phyloP scores from a whole-genome alignment of 73 alveolate genomes.

The Uronychia binucleata region DNA sequence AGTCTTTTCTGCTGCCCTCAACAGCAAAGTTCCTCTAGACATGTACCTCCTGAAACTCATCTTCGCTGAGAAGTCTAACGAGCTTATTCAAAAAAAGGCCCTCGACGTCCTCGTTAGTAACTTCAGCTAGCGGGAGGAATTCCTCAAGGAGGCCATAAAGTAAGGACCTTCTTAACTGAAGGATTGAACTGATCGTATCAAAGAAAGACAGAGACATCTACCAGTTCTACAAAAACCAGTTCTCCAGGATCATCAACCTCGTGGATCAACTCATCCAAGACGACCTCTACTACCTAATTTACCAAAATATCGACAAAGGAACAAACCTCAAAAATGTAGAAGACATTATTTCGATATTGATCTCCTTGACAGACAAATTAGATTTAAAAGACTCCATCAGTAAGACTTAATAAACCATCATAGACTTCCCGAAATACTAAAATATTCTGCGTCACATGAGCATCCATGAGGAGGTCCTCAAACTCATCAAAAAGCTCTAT shows the following conservation, averaged over 20 bases:
- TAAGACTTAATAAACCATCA: neutral
- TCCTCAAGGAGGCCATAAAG: conserved; percentile 38
- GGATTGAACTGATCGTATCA: conserved; percentile 6
- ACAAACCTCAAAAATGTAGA: conserved; percentile 28
- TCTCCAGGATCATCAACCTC: conserved; percentile 12
- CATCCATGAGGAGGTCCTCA: conserved; percentile 18
- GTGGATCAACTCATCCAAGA: conserved; percentile 34
- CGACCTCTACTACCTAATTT: conserved; percentile 44
- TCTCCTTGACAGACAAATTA: neutral
- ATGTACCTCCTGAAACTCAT: conserved; percentile 28
- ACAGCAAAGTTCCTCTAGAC: conserved; percentile 16
- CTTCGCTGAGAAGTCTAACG: conserved; percentile 4
- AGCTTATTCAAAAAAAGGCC: conserved; percentile 17
- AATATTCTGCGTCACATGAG: conserved; percentile 51
- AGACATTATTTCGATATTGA: conserved; percentile 19
- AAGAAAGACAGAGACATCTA: conserved; percentile 18
- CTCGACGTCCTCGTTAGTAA: conserved; percentile 28
- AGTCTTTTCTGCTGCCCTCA: neutral
- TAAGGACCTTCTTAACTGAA: conserved; percentile 20
- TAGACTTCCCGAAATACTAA: conserved; percentile 21
- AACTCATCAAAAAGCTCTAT: conserved; percentile 32
- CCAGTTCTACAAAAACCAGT: conserved; percentile 22
- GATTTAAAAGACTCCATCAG: neutral
- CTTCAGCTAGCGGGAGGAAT: conserved; percentile 29
- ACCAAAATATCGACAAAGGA: conserved; percentile 38